Evolutionary conservation across 495 filamentous ascomycete species (phyloP), one percentile per base, ranked within the genome.

Genomic region (Xylaria bambusicola): DNA sequence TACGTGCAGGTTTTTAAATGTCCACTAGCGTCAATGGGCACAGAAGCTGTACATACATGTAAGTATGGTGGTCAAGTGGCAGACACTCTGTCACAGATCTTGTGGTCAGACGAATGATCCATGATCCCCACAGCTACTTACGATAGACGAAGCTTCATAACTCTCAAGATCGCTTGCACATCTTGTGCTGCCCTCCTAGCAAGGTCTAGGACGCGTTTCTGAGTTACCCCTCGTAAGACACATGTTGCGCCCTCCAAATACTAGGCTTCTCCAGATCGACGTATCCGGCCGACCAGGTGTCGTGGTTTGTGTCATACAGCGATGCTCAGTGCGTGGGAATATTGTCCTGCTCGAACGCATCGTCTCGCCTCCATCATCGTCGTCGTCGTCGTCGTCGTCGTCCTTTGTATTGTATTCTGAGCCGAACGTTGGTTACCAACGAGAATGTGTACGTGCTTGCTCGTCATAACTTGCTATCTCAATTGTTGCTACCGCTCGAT

Each of bases 211-310:
- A 58, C 29, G 62, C 54, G 62, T 69, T 69, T 69, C 63, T 60
- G 60, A 66, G 48, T 57, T 52, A 21, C 55, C 63, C 66, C 63
- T 62, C 55, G 66, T 53, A 55, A 33, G 57, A 59, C 48, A 51
- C 48, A 38, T 61, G 60, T 61, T 61, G 27, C 51, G 52, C 64
- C 52, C 49, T 56, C 64, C 51, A 56, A 56, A 56, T 49, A 64
- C 67, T 61, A 62, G 60, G 52, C 67, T 64, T 62, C 67, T 69
- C 67, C 60, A 69, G 67, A 70, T 70, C 67, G 62, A 70, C 62
- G 38, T 65, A 65, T 67, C 67, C 67, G 62, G 60, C 35, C 62
- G 52, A 63, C 62, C 31, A 67, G 52, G 67, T 65, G 60, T 70
- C 60, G 58, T 61, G 65, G 60, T 58, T n/a, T 61, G 62, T 67